Evolutionary conservation across 2,329 filamentous ascomycete species (phyloP).

Genomic region (Hirsutella minnesotensis): DNA sequence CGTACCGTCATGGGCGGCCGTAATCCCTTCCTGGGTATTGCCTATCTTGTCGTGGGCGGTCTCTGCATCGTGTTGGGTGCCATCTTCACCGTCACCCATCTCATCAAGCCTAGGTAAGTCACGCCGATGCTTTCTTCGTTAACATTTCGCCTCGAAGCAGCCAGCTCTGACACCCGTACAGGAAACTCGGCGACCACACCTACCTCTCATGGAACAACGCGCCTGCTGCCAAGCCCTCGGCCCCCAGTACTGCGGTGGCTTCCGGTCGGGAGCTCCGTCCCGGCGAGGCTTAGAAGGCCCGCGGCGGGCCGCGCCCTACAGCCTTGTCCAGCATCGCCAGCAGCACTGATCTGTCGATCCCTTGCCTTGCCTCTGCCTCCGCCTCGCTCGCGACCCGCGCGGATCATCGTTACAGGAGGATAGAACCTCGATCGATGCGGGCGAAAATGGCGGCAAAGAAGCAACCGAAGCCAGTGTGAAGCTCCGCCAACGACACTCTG

Average conservation of each 20-base stretch:
- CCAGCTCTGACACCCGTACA: slow-evolving; percentile 20
- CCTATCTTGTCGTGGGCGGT: slow-evolving; percentile 87
- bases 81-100: slow-evolving; percentile 79
- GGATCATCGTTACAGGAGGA: neutral
- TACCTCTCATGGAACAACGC: slow-evolving; percentile 88
- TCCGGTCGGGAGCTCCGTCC: slow-evolving; percentile 45
- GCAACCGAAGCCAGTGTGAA: too few species aligned
- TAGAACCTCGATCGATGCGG: neutral
- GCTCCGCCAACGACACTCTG: too few species aligned
- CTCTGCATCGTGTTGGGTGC: slow-evolving; percentile 82
- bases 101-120: slow-evolving; percentile 76
- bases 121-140: slow-evolving; percentile 1
- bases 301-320: slow-evolving; percentile 13
- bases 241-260: slow-evolving; percentile 31
- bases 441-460: neutral
- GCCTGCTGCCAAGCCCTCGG: slow-evolving; percentile 29
- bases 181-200: slow-evolving; percentile 95
- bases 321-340: slow-evolving; percentile 4
- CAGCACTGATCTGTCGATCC: neutral
- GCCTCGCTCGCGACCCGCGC: neutral
- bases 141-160: slow-evolving; percentile 2
- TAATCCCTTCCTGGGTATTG: slow-evolving; percentile 92
- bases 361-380: neutral
- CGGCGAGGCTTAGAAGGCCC: slow-evolving; percentile 27
- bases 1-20: slow-evolving; percentile 87